Conservation (phyloP, 1,139 yeast genomes). For the Saccharomycopsis hybrid region DNA sequence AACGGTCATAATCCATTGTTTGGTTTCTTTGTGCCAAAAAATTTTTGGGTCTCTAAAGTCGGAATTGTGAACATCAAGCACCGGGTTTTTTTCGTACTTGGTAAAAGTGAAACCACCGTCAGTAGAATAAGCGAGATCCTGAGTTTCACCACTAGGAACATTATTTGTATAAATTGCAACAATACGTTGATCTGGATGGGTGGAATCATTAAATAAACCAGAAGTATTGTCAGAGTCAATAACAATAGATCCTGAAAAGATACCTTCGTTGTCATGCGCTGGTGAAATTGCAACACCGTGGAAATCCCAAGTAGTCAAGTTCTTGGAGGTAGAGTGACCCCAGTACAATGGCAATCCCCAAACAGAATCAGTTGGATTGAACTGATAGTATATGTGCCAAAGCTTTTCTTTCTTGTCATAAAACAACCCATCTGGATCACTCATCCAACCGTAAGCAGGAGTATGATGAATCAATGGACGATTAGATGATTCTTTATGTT, state of each 20-base stretch:
- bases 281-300: constrained; percentile 30
- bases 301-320: constrained; percentile 31
- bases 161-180: constrained; percentile 34
- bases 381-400: constrained; percentile 34
- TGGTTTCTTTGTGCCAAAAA: constrained; percentile 31
- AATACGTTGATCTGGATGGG: constrained; percentile 29
- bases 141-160: constrained; percentile 27
- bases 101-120: constrained; percentile 34
- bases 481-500: too few relatives aligned
- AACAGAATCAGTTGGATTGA: constrained; percentile 28
- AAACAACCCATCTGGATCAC: constrained; percentile 29
- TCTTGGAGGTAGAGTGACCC: constrained; percentile 34
- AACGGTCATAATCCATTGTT: constrained; percentile 34
- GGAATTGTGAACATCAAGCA: constrained; percentile 28
- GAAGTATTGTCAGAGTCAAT: constrained; percentile 33
- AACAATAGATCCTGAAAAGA: constrained; percentile 33
- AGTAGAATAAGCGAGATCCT: constrained; percentile 30
- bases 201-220: constrained; percentile 29
- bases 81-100: constrained; percentile 30
- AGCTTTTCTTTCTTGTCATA: constrained; percentile 24
- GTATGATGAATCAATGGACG: constrained; percentile 26
- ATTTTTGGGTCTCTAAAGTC: constrained; percentile 38
- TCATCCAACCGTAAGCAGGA: constrained; percentile 28
- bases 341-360: constrained; percentile 31
- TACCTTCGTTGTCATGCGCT: constrained; percentile 27